A percentile compares a stretch with the other conserved stretches of the same genome.
Conservation (phyloP, 805 yeast species). For the Yamadazyma paraphyllophila region DNA sequence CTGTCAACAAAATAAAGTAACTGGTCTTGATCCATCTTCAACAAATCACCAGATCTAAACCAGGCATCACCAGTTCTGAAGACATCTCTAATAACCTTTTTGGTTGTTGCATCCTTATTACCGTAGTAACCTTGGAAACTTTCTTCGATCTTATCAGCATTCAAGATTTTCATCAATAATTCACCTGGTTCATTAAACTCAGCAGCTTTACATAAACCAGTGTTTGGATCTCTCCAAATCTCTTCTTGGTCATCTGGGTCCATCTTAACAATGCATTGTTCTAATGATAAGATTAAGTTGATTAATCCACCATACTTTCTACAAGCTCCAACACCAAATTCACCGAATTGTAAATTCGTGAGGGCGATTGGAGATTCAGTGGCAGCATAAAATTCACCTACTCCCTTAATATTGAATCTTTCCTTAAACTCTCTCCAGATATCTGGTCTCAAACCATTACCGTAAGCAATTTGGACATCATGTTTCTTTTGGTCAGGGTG, state of each 20-base stretch:
- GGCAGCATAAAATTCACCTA: slow-evolving; percentile 92
- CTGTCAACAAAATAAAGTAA: slow-evolving; percentile 84
- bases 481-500: slow-evolving; percentile 68
- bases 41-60: slow-evolving; percentile 84
- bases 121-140: slow-evolving; percentile 90
- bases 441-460: slow-evolving; percentile 88
- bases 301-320: slow-evolving; percentile 70
- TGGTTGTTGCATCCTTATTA: slow-evolving; percentile 72
- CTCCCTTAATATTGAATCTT: slow-evolving; percentile 67
- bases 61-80: slow-evolving; percentile 87
- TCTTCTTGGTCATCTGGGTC: slow-evolving; percentile 76
- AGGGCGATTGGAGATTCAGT: slow-evolving; percentile 91
- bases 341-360: slow-evolving; percentile 75
- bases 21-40: slow-evolving; percentile 65
- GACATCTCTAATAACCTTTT: slow-evolving; percentile 71
- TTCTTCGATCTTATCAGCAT: slow-evolving; percentile 60
- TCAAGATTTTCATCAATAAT: slow-evolving; percentile 70
- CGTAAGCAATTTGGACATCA: slow-evolving; percentile 68
- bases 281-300: slow-evolving; percentile 48
- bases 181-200: slow-evolving; percentile 76
- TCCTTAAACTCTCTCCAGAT: slow-evolving; percentile 81
- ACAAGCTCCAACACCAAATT: slow-evolving; percentile 83
- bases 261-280: slow-evolving; percentile 65
- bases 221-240: slow-evolving; percentile 63
- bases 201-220: slow-evolving; percentile 61